Conservation (phyloP, 1,139 yeast genomes). For the Geotrichum citri-aurantii region DNA sequence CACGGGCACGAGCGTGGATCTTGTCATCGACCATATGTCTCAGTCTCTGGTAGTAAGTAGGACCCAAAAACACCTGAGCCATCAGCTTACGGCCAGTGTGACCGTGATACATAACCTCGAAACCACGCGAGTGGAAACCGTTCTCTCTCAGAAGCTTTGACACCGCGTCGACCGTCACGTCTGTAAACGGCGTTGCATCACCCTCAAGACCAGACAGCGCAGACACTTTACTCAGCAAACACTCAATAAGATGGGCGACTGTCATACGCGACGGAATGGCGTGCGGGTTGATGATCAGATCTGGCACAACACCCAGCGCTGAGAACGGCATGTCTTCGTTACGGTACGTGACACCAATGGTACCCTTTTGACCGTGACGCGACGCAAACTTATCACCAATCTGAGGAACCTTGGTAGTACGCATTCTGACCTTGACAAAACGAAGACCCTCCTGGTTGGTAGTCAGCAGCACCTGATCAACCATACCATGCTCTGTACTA, state of each 20-base stretch:
- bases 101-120: conserved; percentile 97
- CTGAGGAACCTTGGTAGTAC: conserved; percentile 97
- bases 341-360: conserved; percentile 97
- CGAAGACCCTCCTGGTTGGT: conserved; percentile 97
- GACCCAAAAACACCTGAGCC: conserved; percentile 99
- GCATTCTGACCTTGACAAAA: conserved; percentile 96
- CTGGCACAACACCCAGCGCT: conserved; percentile 95
- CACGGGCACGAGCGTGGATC: conserved; percentile 99
- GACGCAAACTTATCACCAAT: conserved; percentile 99
- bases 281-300: conserved; percentile 94
- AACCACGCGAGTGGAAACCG: conserved; percentile 97
- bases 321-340: conserved; percentile 99
- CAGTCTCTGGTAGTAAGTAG: conserved; percentile 95
- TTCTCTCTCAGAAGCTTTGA: conserved; percentile 87
- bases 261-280: conserved; percentile 99
- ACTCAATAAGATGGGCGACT: conserved; percentile 97
- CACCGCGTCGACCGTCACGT: conserved; percentile 94
- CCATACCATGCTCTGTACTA: conserved; percentile 96
- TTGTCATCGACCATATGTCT: conserved; percentile 99
- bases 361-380: conserved; percentile 99
- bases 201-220: conserved; percentile 95
- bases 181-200: conserved; percentile 98
- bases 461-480: conserved; percentile 92
- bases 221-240: conserved; percentile 91
- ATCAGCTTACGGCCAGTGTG: conserved; percentile 96